Percentiles rank a stretch among this genome's conserved stretches.
Conservation (phyloP, 305 asterid species). For the Solanum hybrid region DNA sequence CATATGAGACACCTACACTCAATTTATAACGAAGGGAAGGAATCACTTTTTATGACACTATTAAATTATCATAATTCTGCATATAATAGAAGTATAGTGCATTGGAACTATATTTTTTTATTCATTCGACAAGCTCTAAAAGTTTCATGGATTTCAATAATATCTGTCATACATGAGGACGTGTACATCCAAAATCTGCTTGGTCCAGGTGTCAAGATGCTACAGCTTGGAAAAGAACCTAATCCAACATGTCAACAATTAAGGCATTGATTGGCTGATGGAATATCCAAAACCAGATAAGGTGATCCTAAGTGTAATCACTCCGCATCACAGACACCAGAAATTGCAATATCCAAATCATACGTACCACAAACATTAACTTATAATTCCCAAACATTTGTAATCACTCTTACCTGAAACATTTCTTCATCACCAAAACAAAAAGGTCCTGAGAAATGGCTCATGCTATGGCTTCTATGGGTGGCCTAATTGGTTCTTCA, state of each 20-base stretch:
- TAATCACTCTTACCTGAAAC: background rate
- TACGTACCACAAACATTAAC: slow-evolving; percentile 1
- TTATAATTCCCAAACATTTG: slow-evolving; percentile 8
- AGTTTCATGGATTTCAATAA: background rate
- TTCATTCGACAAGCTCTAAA: background rate
- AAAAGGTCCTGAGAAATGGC: slow-evolving; percentile 29
- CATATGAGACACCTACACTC: background rate
- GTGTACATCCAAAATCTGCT: background rate
- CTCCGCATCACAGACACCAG: slow-evolving; percentile 9
- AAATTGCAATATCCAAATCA: slow-evolving; percentile 35
- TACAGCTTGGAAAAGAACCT: slow-evolving; percentile 17
- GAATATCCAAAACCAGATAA: slow-evolving; percentile 62
- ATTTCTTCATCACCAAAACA: background rate
- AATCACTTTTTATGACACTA: background rate
- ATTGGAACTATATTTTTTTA: background rate
- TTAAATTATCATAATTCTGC: fast-evolving
- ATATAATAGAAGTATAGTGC: background rate
- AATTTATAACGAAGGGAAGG: background rate
- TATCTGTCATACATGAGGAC: background rate
- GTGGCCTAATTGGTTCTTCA: slow-evolving; percentile 71
- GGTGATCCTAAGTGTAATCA: slow-evolving; percentile 17
- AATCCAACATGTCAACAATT: slow-evolving; percentile 30
- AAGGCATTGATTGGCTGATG: slow-evolving; percentile 33
- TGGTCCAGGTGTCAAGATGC: slow-evolving; percentile 25
- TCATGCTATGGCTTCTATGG: slow-evolving; percentile 89